phyloP scores from a whole-genome alignment of 345 rosid genomes.

The Lepidium sativum region DNA sequence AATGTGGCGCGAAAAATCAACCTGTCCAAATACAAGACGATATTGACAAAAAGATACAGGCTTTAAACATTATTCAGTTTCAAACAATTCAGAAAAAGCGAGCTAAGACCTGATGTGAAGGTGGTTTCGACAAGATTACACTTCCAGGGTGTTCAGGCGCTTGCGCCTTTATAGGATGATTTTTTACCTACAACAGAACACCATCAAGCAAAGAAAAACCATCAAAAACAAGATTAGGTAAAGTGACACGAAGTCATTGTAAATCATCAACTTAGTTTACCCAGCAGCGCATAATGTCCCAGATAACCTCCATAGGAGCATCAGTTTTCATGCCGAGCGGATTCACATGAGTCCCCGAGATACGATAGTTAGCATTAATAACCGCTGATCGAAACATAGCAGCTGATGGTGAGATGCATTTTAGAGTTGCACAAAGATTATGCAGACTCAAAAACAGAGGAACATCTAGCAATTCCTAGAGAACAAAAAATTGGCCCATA shows the following conservation, averaged over 20 bases:
- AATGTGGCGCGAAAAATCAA: slow-evolving; percentile 76
- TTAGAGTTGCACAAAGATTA: slow-evolving; percentile 80
- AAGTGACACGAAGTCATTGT: slow-evolving; percentile 46
- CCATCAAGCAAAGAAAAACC: background rate
- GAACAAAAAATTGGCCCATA: background rate
- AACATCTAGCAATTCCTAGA: slow-evolving; percentile 85
- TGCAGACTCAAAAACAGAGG: slow-evolving; percentile 88
- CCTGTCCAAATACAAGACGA: slow-evolving; percentile 32
- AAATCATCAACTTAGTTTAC: slow-evolving; percentile 62
- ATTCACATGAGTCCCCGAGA: slow-evolving; percentile 86
- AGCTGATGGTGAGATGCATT: slow-evolving; percentile 90
- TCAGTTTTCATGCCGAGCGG: slow-evolving; percentile 86
- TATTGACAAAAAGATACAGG: background rate
- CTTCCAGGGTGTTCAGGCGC: slow-evolving; percentile 76
- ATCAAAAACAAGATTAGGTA: slow-evolving; percentile 39
- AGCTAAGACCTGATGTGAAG: slow-evolving; percentile 51
- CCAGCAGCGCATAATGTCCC: slow-evolving; percentile 99
- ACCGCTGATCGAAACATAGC: slow-evolving; percentile 82
- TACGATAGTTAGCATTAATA: slow-evolving; percentile 73
- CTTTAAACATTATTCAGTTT: background rate
- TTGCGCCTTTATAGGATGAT: slow-evolving; percentile 85
- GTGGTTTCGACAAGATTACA: slow-evolving; percentile 75
- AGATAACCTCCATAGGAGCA: slow-evolving; percentile 94
- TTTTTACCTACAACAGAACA: slow-evolving; percentile 53
- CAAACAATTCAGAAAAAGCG: background rate